Base-by-base conservation (phyloP, 139 green algal genomes). In the Nannochloris sp. region DNA sequence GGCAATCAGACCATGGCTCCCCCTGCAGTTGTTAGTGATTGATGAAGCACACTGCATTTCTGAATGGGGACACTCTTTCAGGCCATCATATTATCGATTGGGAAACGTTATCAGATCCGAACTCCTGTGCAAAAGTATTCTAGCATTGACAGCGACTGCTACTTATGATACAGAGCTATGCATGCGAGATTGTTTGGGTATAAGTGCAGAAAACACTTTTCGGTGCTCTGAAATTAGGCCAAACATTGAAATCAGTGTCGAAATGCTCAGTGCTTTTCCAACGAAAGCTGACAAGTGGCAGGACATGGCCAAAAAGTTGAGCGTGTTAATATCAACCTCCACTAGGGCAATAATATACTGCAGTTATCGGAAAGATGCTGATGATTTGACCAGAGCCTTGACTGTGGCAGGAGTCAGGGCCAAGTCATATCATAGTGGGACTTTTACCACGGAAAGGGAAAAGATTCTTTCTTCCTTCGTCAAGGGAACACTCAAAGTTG, bases 31-130 rank as follows among this genome's bases (percentile, higher is more conserved):
- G 40, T 76, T 90, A 40, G 86, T 83, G 37, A 75, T 95, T n/a
- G 88, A 95, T 51, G 87, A 95, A 68, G 84, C 84, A 2, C 88
- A 95, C 74, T 97, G 91, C 64, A 79, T 97, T 29, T 79, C 85
- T n/a, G 90, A 96, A 74, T 94, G 91, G 91, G 93, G 90, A 21
- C 89, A 97, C 75, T 91, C 86, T 66, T 97, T 97, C 79, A 82
- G 91, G 18, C 85, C 89, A 4, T 81, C 85, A 19, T 95, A 95
- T 71, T 83, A 85, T 56, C 79, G 87, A 2, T 72, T 94, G 40
- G 85, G 87, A 3, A 64, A 68, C 19, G 63, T 92, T 58, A 75
- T 97, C 46, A 50, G 51, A 11, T 64, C 69, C 19, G 53, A 71
- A 49, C 60, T 95, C 44, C 53, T 44, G 5, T 73, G 76, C 6